Base-by-base conservation (phyloP, 1,284 basidiomycete genomes). In the Rhodotorula mucilaginosa region DNA sequence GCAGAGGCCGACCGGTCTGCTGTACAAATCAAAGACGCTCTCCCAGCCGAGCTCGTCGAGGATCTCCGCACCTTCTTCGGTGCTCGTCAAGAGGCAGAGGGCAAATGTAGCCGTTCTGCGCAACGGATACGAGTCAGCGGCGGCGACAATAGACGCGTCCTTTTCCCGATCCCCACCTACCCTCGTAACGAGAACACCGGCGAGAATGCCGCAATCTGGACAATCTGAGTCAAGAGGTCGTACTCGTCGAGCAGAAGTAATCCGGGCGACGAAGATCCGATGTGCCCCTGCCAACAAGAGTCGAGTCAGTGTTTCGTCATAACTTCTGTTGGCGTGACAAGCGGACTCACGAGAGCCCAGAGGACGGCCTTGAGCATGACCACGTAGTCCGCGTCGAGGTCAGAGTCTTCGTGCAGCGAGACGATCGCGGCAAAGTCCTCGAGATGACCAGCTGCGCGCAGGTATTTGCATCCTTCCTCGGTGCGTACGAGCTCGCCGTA, bases 401-500 rank as follows among this genome's bases (percentile, higher is more conserved):
- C 87, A 81, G 97, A 95, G 70, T 90, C 84, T 23, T 89, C 91
- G 81, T 99, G 92, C 75, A 89, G 86, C 75, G 89, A 86, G 68
- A 99, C 92, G 76, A 95, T 91, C 73, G 93, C 89, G 0, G 92
- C 89, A 80, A 98, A 97, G 71, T 96, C 92, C 12, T 85, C 81
- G 79, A 99, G 95, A 79, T 99, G 93, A 0, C 92, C 93, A 77
- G 91, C 93, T 71, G 94, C 91, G 66, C 88, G 86, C 58, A 99
- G 83, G 19, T 96, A 88, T 79, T 91, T 89, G 80, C 94, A 96
- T 0, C 97, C 97, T 66, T 95, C 89, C 63, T 90, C 89, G 1
- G 97, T 99, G 81, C 97, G 97, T 58, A 93, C 90, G 84, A 99
- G 91, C 80, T 98, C 94, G 31, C 96, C 95, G 78, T 98, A 97